Percentiles rank a stretch among this genome's conserved stretches.
phyloP scores from a whole-genome alignment of 176 grass and related monocot genomes.

The Ampelocalamus luodianensis region DNA sequence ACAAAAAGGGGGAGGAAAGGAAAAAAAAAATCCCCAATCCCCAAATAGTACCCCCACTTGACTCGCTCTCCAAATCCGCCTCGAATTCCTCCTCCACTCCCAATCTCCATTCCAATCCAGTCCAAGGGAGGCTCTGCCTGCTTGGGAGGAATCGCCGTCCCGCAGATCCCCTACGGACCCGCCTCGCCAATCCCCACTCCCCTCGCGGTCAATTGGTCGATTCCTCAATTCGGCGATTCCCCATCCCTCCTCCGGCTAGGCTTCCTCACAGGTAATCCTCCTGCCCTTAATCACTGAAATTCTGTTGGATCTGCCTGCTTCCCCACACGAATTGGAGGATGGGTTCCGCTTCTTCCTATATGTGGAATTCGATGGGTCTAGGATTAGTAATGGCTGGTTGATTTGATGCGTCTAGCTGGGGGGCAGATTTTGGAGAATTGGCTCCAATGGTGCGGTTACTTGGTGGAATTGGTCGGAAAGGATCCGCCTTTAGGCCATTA shows the following conservation, averaged over 20 bases:
- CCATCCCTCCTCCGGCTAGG: background rate
- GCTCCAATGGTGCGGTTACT: background rate
- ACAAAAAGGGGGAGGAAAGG: no score
- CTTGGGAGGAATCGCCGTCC: no score
- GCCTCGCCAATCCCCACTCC: no score
- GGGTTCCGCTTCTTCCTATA: background rate
- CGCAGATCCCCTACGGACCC: no score
- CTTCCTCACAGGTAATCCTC: conserved; percentile 16
- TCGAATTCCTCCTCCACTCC: no score
- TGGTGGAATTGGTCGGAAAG: background rate
- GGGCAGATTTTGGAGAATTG: background rate
- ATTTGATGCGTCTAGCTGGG: no score
- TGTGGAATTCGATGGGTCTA: background rate
- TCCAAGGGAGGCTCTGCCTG: no score
- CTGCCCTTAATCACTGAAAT: background rate
- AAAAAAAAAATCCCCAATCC: no score
- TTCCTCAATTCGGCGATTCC: background rate
- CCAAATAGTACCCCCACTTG: no score
- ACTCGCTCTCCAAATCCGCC: no score
- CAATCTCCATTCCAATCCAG: no score
- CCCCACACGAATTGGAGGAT: background rate
- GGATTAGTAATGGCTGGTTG: background rate
- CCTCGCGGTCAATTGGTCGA: no score
- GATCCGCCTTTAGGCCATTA: background rate
- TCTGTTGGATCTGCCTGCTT: background rate